phyloP scores from a whole-genome alignment of 805 yeast genomes.

The Hanseniaspora nectarophila region DNA sequence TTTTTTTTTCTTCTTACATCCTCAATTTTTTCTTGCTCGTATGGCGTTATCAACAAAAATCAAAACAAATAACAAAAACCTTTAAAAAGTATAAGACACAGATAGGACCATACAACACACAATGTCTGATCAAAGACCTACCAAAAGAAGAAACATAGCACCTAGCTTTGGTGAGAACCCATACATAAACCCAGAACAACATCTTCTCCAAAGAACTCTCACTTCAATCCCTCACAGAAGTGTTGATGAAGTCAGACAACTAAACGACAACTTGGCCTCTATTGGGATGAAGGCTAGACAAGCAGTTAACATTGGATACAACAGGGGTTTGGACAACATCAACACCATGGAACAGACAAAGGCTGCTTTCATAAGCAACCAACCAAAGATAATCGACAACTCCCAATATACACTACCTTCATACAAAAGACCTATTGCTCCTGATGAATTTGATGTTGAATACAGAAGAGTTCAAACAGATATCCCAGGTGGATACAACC shows the following conservation, averaged over 20 bases:
- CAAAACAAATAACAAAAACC: background rate
- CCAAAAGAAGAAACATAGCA: conserved; percentile 5
- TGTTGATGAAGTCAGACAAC: background rate
- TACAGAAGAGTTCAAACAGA: conserved; percentile 15
- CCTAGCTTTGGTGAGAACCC: too few species aligned
- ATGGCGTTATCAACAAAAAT: too few species aligned
- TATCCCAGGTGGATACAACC: conserved; percentile 14
- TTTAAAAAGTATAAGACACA: background rate
- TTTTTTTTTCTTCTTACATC: too few species aligned
- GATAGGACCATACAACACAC: background rate
- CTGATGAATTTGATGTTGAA: conserved; percentile 9
- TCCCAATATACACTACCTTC: conserved; percentile 10
- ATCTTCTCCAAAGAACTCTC: conserved; percentile 9
- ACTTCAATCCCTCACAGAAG: background rate
- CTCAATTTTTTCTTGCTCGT: too few species aligned
- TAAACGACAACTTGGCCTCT: conserved; percentile 34
- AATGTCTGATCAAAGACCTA: conserved; percentile 5
- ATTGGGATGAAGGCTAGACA: conserved; percentile 65
- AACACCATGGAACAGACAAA: background rate
- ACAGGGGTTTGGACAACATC: conserved; percentile 14
- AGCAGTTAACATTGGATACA: conserved; percentile 52
- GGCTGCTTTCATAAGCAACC: background rate
- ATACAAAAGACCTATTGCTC: conserved; percentile 8
- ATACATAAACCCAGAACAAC: conserved; percentile 1
- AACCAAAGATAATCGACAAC: conserved; percentile 7